Conservation (phyloP, 805 yeast species). For the Hanseniaspora singularis region DNA sequence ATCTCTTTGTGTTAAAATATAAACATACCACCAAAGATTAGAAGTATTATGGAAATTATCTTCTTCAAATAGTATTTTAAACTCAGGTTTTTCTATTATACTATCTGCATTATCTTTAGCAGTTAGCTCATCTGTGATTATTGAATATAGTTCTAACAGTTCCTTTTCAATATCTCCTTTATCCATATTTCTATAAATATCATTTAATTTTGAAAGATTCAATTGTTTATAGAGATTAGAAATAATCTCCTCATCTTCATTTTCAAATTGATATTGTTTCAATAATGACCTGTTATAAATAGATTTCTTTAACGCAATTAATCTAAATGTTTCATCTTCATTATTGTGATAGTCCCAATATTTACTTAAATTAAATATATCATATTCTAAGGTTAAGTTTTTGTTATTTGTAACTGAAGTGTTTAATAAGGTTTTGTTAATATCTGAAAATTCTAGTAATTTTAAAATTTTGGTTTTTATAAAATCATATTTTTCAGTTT, state of each 20-base stretch:
- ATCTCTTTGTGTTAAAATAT: background rate
- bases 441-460: background rate
- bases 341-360: background rate
- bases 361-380: background rate
- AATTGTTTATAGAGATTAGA: background rate
- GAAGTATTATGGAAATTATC: slow-evolving; percentile 13
- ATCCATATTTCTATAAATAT: background rate
- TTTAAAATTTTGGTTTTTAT: slow-evolving; percentile 11
- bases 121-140: background rate
- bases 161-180: background rate
- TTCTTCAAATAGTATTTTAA: background rate
- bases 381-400: background rate
- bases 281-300: background rate
- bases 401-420: background rate
- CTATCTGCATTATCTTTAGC: too few relatives aligned
- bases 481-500: slow-evolving; percentile 5
- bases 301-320: slow-evolving; percentile 7
- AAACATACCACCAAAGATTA: slow-evolving; percentile 13
- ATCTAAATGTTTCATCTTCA: slow-evolving; percentile 13
- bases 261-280: slow-evolving; percentile 14
- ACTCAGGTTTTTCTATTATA: background rate
- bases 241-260: background rate
- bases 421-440: too few relatives aligned
- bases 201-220: background rate
- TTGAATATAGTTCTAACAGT: background rate